Evolutionary conservation across 2,329 filamentous ascomycete species (phyloP).

Genomic region (Diatrype stigma): DNA sequence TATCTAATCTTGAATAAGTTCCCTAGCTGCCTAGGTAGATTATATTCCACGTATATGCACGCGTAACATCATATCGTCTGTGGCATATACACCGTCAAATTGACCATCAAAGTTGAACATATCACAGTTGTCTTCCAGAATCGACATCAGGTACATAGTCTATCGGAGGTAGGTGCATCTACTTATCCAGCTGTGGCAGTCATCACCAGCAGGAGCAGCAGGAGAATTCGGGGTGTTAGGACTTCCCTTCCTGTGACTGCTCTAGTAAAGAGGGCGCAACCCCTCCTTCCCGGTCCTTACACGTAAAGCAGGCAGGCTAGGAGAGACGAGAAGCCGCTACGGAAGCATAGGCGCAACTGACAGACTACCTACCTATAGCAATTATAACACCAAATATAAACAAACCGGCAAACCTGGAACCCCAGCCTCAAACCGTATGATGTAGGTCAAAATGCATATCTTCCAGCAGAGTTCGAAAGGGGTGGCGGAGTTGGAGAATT

Average conservation of each 20-base stretch:
- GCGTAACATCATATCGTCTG: neutral
- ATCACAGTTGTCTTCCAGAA: neutral
- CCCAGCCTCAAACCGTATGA: neutral
- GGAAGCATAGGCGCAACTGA: neutral
- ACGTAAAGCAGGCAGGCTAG: too few relatives aligned
- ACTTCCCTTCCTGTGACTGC: neutral
- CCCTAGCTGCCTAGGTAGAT: too few relatives aligned
- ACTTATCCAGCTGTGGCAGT: too few relatives aligned
- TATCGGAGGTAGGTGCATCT: too few relatives aligned
- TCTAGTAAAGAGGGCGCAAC: neutral
- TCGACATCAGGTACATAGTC: too few relatives aligned
- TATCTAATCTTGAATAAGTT: too few relatives aligned
- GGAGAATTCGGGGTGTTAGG: neutral
- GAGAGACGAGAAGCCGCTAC: neutral
- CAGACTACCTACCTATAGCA: neutral
- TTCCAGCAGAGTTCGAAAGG: neutral
- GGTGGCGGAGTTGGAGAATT: neutral
- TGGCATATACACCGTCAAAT: neutral
- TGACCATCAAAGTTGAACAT: neutral
- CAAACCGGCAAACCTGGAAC: neutral
- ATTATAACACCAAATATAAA: neutral
- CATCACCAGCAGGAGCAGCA: too few relatives aligned
- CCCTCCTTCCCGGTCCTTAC: too few relatives aligned
- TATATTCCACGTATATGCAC: too few relatives aligned
- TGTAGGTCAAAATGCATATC: neutral